Conservation (phyloP, 1,139 yeast genomes). For the Geotrichum cucujoidarum region DNA sequence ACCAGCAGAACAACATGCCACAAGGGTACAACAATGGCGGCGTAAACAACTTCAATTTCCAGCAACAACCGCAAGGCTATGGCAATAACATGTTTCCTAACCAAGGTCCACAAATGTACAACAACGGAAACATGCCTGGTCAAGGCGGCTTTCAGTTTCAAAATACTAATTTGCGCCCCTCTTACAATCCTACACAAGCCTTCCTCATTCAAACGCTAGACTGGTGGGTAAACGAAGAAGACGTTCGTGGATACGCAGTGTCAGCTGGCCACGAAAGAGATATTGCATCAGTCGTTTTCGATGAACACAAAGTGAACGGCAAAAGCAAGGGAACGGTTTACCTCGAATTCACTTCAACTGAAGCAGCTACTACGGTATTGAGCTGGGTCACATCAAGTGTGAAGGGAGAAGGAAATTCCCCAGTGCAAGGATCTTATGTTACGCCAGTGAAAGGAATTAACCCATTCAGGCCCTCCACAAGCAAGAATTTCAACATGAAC, state of each 20-base stretch:
- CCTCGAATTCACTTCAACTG: conserved; percentile 21
- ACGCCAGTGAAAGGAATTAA: conserved; percentile 18
- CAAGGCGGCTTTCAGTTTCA: neutral
- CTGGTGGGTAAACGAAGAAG: conserved; percentile 37
- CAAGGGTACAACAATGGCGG: neutral
- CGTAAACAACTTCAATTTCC: conserved; percentile 1
- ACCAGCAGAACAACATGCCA: neutral
- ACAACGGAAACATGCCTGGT: neutral
- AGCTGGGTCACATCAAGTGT: conserved; percentile 13
- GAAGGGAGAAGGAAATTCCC: conserved; percentile 9
- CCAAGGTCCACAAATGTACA: conserved; percentile 21
- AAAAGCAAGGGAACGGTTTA: conserved; percentile 33
- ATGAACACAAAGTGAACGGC: conserved; percentile 35
- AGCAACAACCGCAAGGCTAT: conserved; percentile 1
- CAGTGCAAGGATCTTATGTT: conserved; percentile 16
- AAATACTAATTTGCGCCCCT: conserved; percentile 12
- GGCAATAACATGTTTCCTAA: conserved; percentile 10
- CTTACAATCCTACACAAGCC: conserved; percentile 24
- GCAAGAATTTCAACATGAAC: neutral
- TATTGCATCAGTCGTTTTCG: conserved; percentile 30
- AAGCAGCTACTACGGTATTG: conserved; percentile 21
- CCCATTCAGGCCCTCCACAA: conserved; percentile 22
- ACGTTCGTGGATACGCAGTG: conserved; percentile 34
- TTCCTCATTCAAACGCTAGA: conserved; percentile 28
- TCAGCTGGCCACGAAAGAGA: conserved; percentile 27